These are phyloP conservation scores for Endogone sp. DNA, from an alignment of 192 early-diverging fungal species.

Conservation along the genomic window DNA sequence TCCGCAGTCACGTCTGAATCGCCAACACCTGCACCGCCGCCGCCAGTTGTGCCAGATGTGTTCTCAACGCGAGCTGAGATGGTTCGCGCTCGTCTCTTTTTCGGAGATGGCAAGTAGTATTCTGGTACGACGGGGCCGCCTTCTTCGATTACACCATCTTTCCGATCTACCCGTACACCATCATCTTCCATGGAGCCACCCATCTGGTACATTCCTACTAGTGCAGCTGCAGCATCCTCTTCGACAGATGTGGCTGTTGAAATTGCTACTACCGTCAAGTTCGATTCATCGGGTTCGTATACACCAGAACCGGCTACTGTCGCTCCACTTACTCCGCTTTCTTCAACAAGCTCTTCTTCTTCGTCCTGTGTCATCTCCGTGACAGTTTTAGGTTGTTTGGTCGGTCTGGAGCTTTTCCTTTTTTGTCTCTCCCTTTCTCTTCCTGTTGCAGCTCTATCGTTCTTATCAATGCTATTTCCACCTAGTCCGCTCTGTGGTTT, in stretches of 20 bases:
- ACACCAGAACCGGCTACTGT: background rate
- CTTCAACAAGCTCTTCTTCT: slow-evolving; percentile 5
- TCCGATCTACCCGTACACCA: background rate
- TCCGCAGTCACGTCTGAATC: background rate
- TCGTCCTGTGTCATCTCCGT: slow-evolving; percentile 11
- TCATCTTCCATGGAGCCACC: background rate
- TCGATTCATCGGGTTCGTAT: background rate
- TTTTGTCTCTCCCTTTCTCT: background rate
- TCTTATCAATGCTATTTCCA: slow-evolving; percentile 9
- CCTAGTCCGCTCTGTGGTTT: slow-evolving; percentile 2
- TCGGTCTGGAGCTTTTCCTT: background rate
- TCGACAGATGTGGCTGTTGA: slow-evolving; percentile 15
- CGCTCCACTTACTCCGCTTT: background rate
- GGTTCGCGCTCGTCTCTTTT: background rate
- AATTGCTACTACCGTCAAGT: background rate
- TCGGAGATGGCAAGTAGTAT: background rate
- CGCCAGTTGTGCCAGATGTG: background rate
- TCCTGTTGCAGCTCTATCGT: background rate
- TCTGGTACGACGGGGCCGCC: background rate
- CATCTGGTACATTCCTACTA: slow-evolving; percentile 36
- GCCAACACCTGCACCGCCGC: background rate
- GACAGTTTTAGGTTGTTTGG: background rate
- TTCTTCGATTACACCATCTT: background rate
- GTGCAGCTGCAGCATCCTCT: slow-evolving; percentile 36
- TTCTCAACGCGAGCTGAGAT: background rate